Evolutionary conservation across 2,329 filamentous ascomycete genomes (phyloP), one percentile per base, ranked within the genome.

Genomic region (Aureobasidium sp.): DNA sequence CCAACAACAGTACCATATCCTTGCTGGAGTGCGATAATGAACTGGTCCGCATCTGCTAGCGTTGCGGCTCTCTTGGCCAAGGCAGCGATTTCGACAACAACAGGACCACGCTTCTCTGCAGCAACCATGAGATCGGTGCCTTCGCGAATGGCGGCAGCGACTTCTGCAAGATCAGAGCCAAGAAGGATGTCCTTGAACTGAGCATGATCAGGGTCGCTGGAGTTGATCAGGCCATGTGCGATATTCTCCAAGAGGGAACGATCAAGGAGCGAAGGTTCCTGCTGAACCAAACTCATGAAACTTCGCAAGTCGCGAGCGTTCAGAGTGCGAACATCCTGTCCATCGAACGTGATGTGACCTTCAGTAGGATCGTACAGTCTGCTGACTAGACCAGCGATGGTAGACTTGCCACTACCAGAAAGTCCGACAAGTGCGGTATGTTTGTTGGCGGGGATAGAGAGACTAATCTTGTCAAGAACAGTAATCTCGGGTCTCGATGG

Each of bases 31-130:
- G 79, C 73, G 62, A 77, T 74, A 66, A 90, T 86, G 29, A 82
- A 84, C 29, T 88, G 84, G 71, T 89, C 56, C 22, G 76, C 86
- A 70, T 88, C 84, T 0, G 86, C 85, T 31, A 86, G 75, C 14
- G 72, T 74, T 2, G 84, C 80, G 22, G 85, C 82, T 17, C 68
- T 69, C 34, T 77, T 73, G 2, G 83, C 78, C 29, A 82, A 71
- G 29, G 68, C 70, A 34, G 84, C 73, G n/a, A 87, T 80, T 61
- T 84, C 79, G 6, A 75, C 70, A 31, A 81, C 73, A 11, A 77
- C 72, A 1, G 76, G 63, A 0, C 80, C 77, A 11, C 79, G 75
- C 3, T 71, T 69, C 69, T 75, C 73, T 3, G 81, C 79, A 15
- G 77, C 77, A 6, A 70, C 67, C 14, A 73, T 67, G 8, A 86